phyloP scores from a whole-genome alignment of 108 stramenopile genomes.

The Pseudonitzschia multiseries region DNA sequence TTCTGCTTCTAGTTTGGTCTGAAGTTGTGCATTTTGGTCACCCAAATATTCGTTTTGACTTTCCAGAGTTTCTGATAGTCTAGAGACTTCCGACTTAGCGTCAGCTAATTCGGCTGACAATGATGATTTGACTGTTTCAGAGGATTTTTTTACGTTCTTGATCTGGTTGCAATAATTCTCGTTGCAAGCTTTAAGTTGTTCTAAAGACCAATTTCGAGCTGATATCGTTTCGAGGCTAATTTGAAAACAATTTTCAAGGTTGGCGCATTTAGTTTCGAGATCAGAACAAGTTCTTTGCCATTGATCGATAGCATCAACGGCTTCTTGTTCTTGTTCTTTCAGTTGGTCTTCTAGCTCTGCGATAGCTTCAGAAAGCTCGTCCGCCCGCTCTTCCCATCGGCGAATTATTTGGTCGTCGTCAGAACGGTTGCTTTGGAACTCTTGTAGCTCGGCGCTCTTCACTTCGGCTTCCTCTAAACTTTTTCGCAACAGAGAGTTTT shows the following conservation, averaged over 20 bases:
- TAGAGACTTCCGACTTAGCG: slow-evolving; percentile 2
- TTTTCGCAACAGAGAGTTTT: not conserved
- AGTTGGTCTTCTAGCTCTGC: slow-evolving; percentile 45
- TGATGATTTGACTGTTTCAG: not conserved
- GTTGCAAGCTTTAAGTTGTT: slow-evolving; percentile 14
- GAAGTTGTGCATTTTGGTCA: not conserved
- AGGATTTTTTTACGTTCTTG: not conserved
- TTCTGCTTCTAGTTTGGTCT: slow-evolving; percentile 2
- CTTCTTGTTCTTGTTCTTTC: slow-evolving; percentile 56
- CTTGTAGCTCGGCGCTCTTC: slow-evolving; percentile 15
- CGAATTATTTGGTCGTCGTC: slow-evolving; percentile 21
- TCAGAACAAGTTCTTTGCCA: slow-evolving; percentile 47
- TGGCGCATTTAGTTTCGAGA: slow-evolving; percentile 21
- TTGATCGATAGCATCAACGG: slow-evolving; percentile 52
- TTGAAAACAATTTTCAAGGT: not conserved
- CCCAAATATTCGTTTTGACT: not conserved
- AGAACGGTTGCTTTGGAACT: not conserved
- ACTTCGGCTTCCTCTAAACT: not conserved
- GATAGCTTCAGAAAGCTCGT: slow-evolving; percentile 21
- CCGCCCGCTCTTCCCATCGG: slow-evolving; percentile 22
- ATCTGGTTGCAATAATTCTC: slow-evolving; percentile 8
- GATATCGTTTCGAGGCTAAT: slow-evolving; percentile 9
- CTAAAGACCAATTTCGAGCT: slow-evolving; percentile 25
- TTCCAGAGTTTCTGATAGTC: slow-evolving; percentile 3
- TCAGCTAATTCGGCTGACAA: not conserved